phyloP scores from a whole-genome alignment of 2,329 filamentous ascomycete species.

The Intubia oerlemansii region DNA sequence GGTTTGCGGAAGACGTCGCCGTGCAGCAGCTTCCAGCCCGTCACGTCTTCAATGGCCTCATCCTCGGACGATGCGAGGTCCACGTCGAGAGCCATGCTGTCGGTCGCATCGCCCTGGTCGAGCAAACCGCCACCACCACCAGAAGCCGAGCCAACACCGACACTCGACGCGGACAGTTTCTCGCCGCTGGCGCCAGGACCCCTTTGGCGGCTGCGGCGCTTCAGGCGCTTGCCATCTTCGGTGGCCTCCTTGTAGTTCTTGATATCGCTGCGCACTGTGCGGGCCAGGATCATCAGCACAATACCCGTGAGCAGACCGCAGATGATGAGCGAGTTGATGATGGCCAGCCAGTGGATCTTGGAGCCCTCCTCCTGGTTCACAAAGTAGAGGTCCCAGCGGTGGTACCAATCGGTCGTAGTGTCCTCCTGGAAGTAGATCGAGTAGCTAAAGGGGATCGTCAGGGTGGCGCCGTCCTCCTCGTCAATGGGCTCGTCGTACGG shows the following conservation, averaged over 20 bases:
- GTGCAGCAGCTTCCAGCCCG: conserved; percentile 75
- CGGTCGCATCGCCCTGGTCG: conserved; percentile 20
- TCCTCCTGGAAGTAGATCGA: conserved; percentile 82
- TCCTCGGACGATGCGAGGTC: conserved; percentile 40
- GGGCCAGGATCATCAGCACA: conserved; percentile 60
- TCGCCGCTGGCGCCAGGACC: conserved; percentile 21
- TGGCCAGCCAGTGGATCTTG: conserved; percentile 72
- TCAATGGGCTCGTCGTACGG: conserved; percentile 31
- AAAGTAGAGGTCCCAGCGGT: conserved; percentile 78
- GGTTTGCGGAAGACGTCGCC: conserved; percentile 74
- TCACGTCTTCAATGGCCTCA: conserved; percentile 55
- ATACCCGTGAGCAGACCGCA: conserved; percentile 58
- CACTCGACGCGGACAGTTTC: conserved; percentile 18
- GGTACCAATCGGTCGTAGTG: conserved; percentile 57
- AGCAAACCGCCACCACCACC: conserved; percentile 36
- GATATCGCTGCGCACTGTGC: conserved; percentile 60
- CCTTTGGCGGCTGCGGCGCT: conserved; percentile 24
- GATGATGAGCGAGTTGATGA: conserved; percentile 71
- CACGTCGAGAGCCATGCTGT: conserved; percentile 21
- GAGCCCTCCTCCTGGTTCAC: conserved; percentile 67
- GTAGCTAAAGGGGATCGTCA: conserved; percentile 69
- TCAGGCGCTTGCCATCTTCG: conserved; percentile 45
- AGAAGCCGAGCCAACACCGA: conserved; percentile 8
- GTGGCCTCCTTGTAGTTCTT: conserved; percentile 49
- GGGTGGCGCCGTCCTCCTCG: conserved; percentile 38